Percentiles rank a stretch among this genome's conserved stretches.
These are phyloP conservation scores for Cladophialophora yegresii DNA, from an alignment of 2,329 filamentous ascomycete species.

Conservation along the genomic window DNA sequence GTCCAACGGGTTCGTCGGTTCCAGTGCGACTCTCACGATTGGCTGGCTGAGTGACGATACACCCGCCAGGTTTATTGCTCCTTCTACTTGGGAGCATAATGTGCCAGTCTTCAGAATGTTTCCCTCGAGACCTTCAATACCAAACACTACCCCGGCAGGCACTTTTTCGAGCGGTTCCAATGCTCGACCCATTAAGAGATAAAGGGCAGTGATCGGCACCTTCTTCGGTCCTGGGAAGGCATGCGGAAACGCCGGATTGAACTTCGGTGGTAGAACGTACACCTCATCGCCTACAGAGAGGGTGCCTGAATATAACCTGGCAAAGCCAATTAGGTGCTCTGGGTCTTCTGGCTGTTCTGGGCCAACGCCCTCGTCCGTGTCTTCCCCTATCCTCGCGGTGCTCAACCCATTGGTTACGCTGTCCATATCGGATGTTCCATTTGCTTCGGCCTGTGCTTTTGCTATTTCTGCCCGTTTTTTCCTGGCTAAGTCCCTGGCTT, in stretches of 20 bases:
- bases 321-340: conserved; percentile 92
- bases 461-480: conserved; percentile 89
- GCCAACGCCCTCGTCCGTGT: conserved; percentile 53
- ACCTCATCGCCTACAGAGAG: conserved; percentile 85
- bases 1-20: conserved; percentile 85
- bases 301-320: conserved; percentile 87
- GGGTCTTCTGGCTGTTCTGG: conserved; percentile 56
- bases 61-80: conserved; percentile 86
- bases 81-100: conserved; percentile 81
- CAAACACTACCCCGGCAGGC: conserved; percentile 91
- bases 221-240: conserved; percentile 73
- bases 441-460: conserved; percentile 67
- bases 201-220: conserved; percentile 81
- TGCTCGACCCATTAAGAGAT: conserved; percentile 92
- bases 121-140: conserved; percentile 87
- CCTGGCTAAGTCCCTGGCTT: conserved; percentile 82
- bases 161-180: conserved; percentile 81
- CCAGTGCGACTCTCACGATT: conserved; percentile 93
- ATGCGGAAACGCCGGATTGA: conserved; percentile 76
- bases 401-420: conserved; percentile 62
- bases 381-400: conserved; percentile 49
- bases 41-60: conserved; percentile 78
- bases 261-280: conserved; percentile 91
- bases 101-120: conserved; percentile 96
- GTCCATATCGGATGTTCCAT: conserved; percentile 62